Evolutionary conservation across 192 early-diverging fungal genomes (phyloP).

Genomic region (Pilobolus umbonatus): DNA sequence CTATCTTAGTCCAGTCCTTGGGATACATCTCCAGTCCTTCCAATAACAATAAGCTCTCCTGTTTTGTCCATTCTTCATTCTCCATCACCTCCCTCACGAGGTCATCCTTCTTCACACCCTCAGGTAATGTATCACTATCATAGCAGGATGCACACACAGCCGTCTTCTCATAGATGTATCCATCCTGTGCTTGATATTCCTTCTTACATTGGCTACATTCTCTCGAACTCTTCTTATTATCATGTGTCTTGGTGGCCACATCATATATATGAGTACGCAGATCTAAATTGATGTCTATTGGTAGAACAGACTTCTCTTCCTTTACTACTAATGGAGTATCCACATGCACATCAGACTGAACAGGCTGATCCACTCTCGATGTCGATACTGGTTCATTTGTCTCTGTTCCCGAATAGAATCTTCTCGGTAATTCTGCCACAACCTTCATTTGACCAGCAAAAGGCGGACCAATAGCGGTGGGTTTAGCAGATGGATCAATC

Average conservation of each 20-base stretch:
- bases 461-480: slow-evolving; percentile 79
- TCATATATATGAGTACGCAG: slow-evolving; percentile 8
- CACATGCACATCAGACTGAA: neutral
- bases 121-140: neutral
- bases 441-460: slow-evolving; percentile 93
- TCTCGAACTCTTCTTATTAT: neutral
- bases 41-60: slow-evolving; percentile 83
- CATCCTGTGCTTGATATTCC: neutral
- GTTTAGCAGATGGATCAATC: slow-evolving; percentile 89
- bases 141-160: slow-evolving; percentile 1
- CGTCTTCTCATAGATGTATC: neutral
- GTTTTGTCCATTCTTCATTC: slow-evolving; percentile 71
- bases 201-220: neutral
- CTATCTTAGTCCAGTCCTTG: slow-evolving; percentile 88
- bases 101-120: neutral
- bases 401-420: neutral
- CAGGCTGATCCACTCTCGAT: neutral
- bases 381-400: neutral
- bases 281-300: slow-evolving; percentile 20
- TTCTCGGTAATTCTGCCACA: slow-evolving; percentile 75
- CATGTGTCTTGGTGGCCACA: neutral
- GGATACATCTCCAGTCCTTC: slow-evolving; percentile 95
- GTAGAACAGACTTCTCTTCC: neutral
- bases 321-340: neutral
- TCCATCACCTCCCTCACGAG: slow-evolving; percentile 37